These are phyloP conservation scores for Vinca major DNA, from an alignment of 305 asterid species.

Conservation along the genomic window DNA sequence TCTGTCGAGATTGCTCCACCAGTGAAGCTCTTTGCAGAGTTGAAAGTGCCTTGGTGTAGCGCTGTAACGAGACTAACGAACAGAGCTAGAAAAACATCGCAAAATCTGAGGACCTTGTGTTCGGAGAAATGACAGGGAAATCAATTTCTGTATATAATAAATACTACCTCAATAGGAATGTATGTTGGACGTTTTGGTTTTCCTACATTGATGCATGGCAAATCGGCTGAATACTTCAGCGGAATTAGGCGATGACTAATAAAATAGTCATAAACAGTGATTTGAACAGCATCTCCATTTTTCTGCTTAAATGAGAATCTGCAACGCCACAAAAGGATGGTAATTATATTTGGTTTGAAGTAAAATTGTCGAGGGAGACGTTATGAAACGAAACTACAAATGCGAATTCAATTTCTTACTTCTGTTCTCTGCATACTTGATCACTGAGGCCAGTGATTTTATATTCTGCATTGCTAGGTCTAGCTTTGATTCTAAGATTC, in stretches of 20 bases:
- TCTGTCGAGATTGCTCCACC: slow-evolving; percentile 67
- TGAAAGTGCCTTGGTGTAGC: slow-evolving; percentile 52
- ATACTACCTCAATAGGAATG: slow-evolving; percentile 52
- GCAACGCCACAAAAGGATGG: background rate
- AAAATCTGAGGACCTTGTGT: background rate
- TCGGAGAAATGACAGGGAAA: too few relatives aligned
- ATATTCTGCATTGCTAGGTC: slow-evolving; percentile 36
- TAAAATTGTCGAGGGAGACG: too few relatives aligned
- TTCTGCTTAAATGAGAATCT: slow-evolving; percentile 44
- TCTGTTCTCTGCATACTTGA: slow-evolving; percentile 39
- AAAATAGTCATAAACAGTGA: slow-evolving; percentile 56
- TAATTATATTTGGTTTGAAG: too few relatives aligned
- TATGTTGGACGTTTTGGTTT: slow-evolving; percentile 51
- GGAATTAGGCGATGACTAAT: slow-evolving; percentile 26
- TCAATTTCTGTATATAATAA: too few relatives aligned
- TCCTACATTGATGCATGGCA: slow-evolving; percentile 64
- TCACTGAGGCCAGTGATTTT: slow-evolving; percentile 59
- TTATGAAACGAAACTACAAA: too few relatives aligned
- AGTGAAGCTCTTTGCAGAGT: slow-evolving; percentile 56
- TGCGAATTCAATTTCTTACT: slow-evolving; percentile 22
- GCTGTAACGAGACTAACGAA: slow-evolving; percentile 48
- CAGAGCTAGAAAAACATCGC: slow-evolving; percentile 35
- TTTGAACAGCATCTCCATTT: slow-evolving; percentile 24
- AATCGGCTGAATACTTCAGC: slow-evolving; percentile 35
- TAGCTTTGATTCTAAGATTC: slow-evolving; percentile 40